Base-by-base conservation (phyloP, 148 eudicot genomes). In the Linanthus parryae region DNA sequence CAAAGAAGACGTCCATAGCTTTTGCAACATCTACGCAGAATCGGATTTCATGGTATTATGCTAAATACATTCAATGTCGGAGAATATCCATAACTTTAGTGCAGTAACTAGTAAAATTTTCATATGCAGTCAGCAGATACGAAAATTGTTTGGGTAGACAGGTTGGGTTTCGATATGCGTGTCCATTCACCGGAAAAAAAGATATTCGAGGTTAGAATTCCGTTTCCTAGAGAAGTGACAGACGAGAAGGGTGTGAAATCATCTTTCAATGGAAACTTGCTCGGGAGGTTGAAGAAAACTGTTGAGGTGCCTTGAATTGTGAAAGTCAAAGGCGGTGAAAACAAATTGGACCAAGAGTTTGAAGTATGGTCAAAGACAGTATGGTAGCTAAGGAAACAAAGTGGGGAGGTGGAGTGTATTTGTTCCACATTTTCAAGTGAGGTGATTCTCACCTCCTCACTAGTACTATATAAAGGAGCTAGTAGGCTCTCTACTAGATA, bases 241-340 rank as follows among this genome's bases (percentile, higher is more conserved):
- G 94, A 92, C 10, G 85, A 79, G 66, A 87, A 84, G 75, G 90
- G 87, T 15, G 87, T 82, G 36, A 92, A 84, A 59, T 92, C 96
- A 45, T 74, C 96, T 36, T 87, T 92, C 55, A 92, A 92, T 59
- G 80, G 98, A 31, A 92, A 67, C 67, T 75, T 44, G 98, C 98
- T 20, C 87, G 98, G 98, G 96, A 92, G 70, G 94, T 84, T 50
- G 98, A 92, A 66, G 87, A 69, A 78, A 79, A 81, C 55, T 79
- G 68, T 54, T 80, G n/a, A n/a, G n/a, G n/a, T n/a, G n/a, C n/a
- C n/a, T n/a, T n/a, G n/a, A n/a, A n/a, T n/a, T n/a, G n/a, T n/a
- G n/a, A n/a, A n/a, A n/a, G n/a, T n/a, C n/a, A n/a, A n/a, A n/a
- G n/a, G n/a, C n/a, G n/a, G n/a, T n/a, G n/a, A n/a, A n/a, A n/a